These are phyloP conservation scores for Diatrype stigma DNA, from an alignment of 2,329 filamentous ascomycete genomes.

Conservation along the genomic window DNA sequence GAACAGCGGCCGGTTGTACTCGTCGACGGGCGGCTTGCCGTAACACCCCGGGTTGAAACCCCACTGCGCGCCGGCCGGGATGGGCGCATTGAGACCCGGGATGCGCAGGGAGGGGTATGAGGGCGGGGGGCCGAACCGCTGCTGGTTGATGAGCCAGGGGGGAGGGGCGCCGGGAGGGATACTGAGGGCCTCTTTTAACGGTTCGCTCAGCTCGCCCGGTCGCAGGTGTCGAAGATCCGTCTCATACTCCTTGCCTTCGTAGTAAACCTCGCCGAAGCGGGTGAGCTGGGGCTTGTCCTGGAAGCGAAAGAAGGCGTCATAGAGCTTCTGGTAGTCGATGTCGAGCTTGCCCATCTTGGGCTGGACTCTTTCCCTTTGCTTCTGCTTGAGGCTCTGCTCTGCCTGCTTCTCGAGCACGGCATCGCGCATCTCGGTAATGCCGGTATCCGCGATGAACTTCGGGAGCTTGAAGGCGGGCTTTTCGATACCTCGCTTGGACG, in stretches of 20 bases:
- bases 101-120: constrained; percentile 96
- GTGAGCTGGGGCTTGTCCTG: constrained; percentile 95
- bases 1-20: constrained; percentile 85
- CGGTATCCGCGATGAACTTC: constrained; percentile 95
- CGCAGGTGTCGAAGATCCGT: constrained; percentile 88
- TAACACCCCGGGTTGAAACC: constrained; percentile 94
- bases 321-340: constrained; percentile 97
- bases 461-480: constrained; percentile 90
- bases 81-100: constrained; percentile 87
- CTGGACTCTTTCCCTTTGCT: constrained; percentile 88
- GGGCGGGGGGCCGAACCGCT: constrained; percentile 87
- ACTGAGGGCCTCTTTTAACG: constrained; percentile 85
- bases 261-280: constrained; percentile 97
- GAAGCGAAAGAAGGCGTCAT: constrained; percentile 97
- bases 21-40: constrained; percentile 92
- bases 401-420: constrained; percentile 94
- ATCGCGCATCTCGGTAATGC: constrained; percentile 96
- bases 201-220: constrained; percentile 84
- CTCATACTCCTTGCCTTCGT: constrained; percentile 97
- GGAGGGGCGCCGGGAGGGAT: constrained; percentile 91
- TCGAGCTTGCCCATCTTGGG: constrained; percentile 97
- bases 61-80: constrained; percentile 85
- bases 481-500: constrained; percentile 93
- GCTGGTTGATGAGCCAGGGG: constrained; percentile 96
- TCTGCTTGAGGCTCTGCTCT: constrained; percentile 86